Evolutionary conservation across 2,329 filamentous ascomycete species (phyloP).

Genomic region (Hypomyces perniciosus): DNA sequence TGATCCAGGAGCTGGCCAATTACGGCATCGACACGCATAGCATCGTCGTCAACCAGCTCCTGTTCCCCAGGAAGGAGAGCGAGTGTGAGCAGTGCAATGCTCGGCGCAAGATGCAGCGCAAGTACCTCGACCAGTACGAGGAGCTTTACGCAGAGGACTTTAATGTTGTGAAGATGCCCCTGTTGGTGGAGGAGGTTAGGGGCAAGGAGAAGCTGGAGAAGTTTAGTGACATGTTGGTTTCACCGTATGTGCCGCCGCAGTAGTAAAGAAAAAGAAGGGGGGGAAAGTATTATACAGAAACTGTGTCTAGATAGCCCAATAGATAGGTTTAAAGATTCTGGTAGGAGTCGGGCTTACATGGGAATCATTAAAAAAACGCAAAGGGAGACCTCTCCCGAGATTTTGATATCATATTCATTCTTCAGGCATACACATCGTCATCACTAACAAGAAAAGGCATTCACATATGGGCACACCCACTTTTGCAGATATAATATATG

Average conservation of each 20-base stretch:
- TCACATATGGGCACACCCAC: no score
- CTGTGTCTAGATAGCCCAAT: not conserved
- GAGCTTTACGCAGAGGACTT: constrained; percentile 94
- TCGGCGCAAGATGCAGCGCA: constrained; percentile 96
- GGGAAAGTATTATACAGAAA: not conserved
- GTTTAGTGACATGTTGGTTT: constrained; percentile 80
- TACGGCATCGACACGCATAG: constrained; percentile 95
- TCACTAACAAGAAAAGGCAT: no score
- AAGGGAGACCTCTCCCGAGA: not conserved
- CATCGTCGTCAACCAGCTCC: constrained; percentile 95
- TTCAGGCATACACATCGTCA: no score
- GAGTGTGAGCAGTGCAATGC: constrained; percentile 94
- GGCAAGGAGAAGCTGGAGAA: constrained; percentile 90
- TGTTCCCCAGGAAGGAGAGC: constrained; percentile 82
- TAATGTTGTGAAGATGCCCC: constrained; percentile 97
- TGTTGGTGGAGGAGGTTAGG: constrained; percentile 90
- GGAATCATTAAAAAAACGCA: not conserved
- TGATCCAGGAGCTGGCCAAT: constrained; percentile 94
- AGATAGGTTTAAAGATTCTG: not conserved
- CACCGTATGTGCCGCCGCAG: constrained; percentile 65
- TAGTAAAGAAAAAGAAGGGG: constrained; percentile 11
- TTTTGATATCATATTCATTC: not conserved
- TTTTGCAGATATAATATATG: no score
- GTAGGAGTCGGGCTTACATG: not conserved
- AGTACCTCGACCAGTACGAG: constrained; percentile 97